A percentile compares a stretch with the other conserved stretches of the same genome.
phyloP scores from a whole-genome alignment of 345 rosid genomes.

The Rhodamnia argentea region DNA sequence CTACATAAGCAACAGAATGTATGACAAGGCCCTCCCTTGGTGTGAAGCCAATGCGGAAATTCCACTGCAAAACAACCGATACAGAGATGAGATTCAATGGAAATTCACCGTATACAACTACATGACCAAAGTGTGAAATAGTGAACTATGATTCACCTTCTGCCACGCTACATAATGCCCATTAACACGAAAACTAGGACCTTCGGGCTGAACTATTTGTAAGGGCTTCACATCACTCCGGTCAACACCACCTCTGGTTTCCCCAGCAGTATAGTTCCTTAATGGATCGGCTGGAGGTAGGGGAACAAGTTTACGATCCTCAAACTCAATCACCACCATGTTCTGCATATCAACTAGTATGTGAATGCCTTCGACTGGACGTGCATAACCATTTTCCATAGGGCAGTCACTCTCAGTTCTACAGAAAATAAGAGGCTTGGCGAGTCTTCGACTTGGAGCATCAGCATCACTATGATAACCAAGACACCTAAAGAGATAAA shows the following conservation, averaged over 20 bases:
- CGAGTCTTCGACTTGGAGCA: conserved; percentile 76
- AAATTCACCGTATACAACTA: not conserved
- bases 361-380: conserved; percentile 84
- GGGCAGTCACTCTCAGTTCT: conserved; percentile 92
- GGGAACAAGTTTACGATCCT: conserved; percentile 84
- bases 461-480: conserved; percentile 80
- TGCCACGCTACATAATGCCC: conserved; percentile 86
- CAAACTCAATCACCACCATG: conserved; percentile 80
- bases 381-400: conserved; percentile 96
- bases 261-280: conserved; percentile 83
- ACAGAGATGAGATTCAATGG: not conserved
- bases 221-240: conserved; percentile 89
- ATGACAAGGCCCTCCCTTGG: conserved; percentile 88
- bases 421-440: conserved; percentile 86
- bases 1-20: conserved; percentile 81
- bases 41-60: conserved; percentile 88
- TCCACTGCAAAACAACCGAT: conserved; percentile 58
- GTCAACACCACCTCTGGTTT: conserved; percentile 86
- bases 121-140: not conserved
- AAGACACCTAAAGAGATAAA: conserved; percentile 46
- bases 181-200: conserved; percentile 85
- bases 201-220: conserved; percentile 80
- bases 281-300: conserved; percentile 84
- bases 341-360: conserved; percentile 87
- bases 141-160: conserved; percentile 35